Base-by-base conservation (phyloP, 768 basidiomycete species). In the Tremella mesenterica region DNA sequence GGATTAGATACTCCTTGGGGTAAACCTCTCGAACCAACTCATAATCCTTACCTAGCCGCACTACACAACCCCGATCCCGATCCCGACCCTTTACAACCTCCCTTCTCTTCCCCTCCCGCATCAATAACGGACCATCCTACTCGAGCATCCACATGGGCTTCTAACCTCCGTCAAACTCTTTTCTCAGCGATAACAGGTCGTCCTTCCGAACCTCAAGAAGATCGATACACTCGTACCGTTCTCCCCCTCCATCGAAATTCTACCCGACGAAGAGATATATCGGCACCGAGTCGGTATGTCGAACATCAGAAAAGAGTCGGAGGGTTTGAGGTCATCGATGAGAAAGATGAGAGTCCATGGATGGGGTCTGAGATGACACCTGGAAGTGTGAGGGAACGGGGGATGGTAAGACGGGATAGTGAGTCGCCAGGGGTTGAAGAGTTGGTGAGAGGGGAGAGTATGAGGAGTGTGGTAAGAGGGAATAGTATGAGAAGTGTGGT, bases 61-160 rank as follows among this genome's bases (percentile, higher is more conserved):
- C 57, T 44, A 9, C 49, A 58, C 26, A 18, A 34, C n/a, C 20
- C 52, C 23, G 47, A 53, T 25, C 50, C 49, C 26, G n/a, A n/a
- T 41, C 38, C 38, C 4, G 38, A n/a, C n/a, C n/a, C 38, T 4
- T 33, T 49, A 13, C 45, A 38, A 28, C 26, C 41, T 23, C 53
- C 57, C 3, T 58, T 50, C 52, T 41, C 57, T 14, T 57, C 50
- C 13, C 48, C 57, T 8, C 34, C 44, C 7, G 21, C 30, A 23
- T 20, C 57, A 23, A 25, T 45, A 9, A 2, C 41, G 44, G 48
- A 49, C 41, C 51, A 51, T 56, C 52, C 47, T 25, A 33, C 63
- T 52, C 36, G 60, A 39, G 54, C 60, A 47, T 59, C 56, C 12
- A 67, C 63, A 1, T 67, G 65, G 65, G 65, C 65, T 2, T 52